Percentiles rank a stretch among this genome's conserved stretches.
Conservation (phyloP, 2,329 filamentous ascomycete genomes). For the Plectosphaerella plurivora region DNA sequence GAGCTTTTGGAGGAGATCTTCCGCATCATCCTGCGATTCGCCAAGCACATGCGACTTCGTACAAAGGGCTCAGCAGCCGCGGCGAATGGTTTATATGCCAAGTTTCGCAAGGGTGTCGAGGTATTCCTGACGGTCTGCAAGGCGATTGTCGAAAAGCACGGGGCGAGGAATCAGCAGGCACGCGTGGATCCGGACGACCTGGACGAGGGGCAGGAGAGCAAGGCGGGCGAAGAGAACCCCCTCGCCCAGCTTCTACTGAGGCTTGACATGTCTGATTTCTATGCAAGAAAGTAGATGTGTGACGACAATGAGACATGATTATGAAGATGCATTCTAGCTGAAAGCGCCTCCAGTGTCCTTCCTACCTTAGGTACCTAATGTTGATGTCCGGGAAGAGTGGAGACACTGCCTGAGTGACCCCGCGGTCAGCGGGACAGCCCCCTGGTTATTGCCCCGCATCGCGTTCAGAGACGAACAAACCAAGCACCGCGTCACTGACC, state of each 20-base stretch:
- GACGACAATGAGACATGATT: not conserved
- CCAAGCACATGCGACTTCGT: slow-evolving; percentile 42
- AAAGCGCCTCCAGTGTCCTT: no score
- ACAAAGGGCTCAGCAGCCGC: slow-evolving; percentile 26
- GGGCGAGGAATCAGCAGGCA: slow-evolving; percentile 22
- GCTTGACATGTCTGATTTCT: slow-evolving; percentile 69
- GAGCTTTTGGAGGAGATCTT: slow-evolving; percentile 75
- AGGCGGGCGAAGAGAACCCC: slow-evolving; percentile 44
- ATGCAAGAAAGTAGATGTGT: slow-evolving; percentile 28
- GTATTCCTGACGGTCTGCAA: slow-evolving; percentile 72
- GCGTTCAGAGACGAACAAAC: slow-evolving; percentile 15
- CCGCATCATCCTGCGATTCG: slow-evolving; percentile 65
- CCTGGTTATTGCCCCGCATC: slow-evolving; percentile 22
- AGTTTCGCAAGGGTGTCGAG: slow-evolving; percentile 67
- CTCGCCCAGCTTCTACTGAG: slow-evolving; percentile 65
- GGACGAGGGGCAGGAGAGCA: slow-evolving; percentile 24
- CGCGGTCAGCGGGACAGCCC: not conserved
- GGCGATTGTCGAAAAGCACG: slow-evolving; percentile 60
- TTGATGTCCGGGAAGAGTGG: no score
- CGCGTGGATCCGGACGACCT: slow-evolving; percentile 20
- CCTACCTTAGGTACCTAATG: no score
- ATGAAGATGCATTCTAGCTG: no score
- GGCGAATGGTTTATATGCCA: slow-evolving; percentile 49
- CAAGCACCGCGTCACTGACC: not conserved
- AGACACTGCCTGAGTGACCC: not conserved